Evolutionary conservation across 75 land plant genomes (phyloP).

Genomic region (Cupressus sempervirens): DNA sequence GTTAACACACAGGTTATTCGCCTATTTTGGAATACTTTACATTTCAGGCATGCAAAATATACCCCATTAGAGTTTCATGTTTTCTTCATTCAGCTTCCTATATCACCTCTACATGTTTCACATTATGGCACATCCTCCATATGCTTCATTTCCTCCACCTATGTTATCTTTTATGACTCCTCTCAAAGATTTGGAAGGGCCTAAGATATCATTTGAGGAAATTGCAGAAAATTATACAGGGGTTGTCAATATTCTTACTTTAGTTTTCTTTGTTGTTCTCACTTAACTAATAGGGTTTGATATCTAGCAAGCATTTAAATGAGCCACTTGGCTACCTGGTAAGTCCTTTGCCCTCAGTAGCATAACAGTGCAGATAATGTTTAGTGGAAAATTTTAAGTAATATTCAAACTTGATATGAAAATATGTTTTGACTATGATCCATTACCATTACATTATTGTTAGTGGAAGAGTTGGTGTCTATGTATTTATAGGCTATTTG

Average conservation of each 20-base stretch:
- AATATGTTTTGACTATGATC: background rate
- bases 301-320: background rate
- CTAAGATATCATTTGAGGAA: no score
- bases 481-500: background rate
- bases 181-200: no score
- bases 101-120: no score
- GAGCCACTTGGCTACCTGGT: background rate
- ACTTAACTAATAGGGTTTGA: background rate
- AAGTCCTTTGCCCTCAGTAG: background rate
- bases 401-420: background rate
- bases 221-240: no score
- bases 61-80: no score
- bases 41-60: no score
- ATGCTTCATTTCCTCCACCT: no score
- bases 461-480: background rate
- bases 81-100: no score
- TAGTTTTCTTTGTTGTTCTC: background rate
- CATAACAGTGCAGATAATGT: background rate
- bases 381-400: background rate
- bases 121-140: no score
- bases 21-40: no score
- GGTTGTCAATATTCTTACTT: background rate
- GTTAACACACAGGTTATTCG: no score
- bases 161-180: no score
- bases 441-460: background rate